Base-by-base conservation (phyloP, 768 basidiomycete genomes). In the Lactarius sanguifluus region DNA sequence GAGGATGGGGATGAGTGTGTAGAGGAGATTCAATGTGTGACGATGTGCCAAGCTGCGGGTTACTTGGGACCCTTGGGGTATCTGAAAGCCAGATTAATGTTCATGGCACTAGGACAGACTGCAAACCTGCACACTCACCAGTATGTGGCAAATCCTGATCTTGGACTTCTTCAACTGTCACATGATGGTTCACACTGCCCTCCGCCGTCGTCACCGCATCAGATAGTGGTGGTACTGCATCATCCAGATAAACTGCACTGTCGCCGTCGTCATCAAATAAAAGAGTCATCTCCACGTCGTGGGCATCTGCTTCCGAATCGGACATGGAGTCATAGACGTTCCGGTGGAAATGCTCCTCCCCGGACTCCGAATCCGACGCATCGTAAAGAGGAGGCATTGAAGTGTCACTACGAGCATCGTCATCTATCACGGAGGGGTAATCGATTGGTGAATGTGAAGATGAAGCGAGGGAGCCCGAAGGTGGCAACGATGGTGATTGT, bases 201-300 rank as follows among this genome's bases (percentile, higher is more conserved):
- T 25, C 45, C 5, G 30, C n/a, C 2, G 54, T 30, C 10, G 50
- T 30, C 16, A 45, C 8, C 10, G 28, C 18, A 18, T n/a, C 23
- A 23, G 59, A 38, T 13, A 16, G 30, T 20, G 5, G 56, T 30
- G 23, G 55, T n/a, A 28, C 57, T 20, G 32, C 9, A 38, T 59
- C 62, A 38, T 32, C 41, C 30, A 28, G 52, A 45, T 40, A 36
- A 45, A 32, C n/a, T 7, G 32, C 25, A 30, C 2, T 40, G 38
- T 67, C 65, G 12, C 41, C 66, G 3, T 68, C 62, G 2, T 68
- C 63, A 16, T 66, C 68, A 25, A 40, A 8, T 2, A 59, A 45
- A 23, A 68, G 67, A 6, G 58, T 43, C 70, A 70, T 70, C 61
- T 70, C 70, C 7, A 70, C 68, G 23, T 70, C 70, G 30, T 56